phyloP scores from a whole-genome alignment of 129 eudicot genomes.

The Saussurea involucrata region DNA sequence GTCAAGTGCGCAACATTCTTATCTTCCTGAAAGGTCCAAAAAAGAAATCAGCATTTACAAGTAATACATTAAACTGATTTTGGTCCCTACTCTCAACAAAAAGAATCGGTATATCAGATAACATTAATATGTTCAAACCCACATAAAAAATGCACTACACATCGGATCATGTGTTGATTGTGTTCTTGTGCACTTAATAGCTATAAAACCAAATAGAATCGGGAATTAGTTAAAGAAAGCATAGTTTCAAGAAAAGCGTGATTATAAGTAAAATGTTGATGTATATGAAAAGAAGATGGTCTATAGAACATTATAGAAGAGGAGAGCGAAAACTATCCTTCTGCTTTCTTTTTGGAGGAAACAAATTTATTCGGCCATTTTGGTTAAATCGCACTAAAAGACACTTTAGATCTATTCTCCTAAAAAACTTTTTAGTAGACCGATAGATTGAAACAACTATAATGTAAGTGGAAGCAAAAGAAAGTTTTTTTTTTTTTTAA shows the following conservation, averaged over 20 bases:
- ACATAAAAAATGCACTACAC: neutral
- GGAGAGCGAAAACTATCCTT: neutral
- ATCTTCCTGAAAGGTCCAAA: slow-evolving; percentile 60
- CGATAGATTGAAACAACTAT: neutral
- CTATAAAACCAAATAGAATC: neutral
- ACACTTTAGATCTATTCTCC: neutral
- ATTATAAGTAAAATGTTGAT: neutral
- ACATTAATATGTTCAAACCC: neutral
- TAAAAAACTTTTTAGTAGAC: neutral
- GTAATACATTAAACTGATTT: neutral
- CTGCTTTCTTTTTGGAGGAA: neutral
- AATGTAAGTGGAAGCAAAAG: neutral
- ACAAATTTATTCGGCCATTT: neutral
- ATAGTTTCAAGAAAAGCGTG: neutral
- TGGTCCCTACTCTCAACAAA: neutral
- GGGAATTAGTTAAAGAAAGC: neutral
- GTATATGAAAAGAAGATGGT: neutral
- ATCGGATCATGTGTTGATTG: neutral
- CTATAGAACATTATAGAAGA: neutral
- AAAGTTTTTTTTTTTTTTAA: neutral
- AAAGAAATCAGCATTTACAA: slow-evolving; percentile 11
- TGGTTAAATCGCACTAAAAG: neutral
- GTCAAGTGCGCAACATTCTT: slow-evolving; percentile 95
- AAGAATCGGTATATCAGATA: neutral
- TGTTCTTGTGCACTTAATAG: neutral